Conservation (phyloP, 192 early-diverging fungal genomes). For the Coemansia asiatica region DNA sequence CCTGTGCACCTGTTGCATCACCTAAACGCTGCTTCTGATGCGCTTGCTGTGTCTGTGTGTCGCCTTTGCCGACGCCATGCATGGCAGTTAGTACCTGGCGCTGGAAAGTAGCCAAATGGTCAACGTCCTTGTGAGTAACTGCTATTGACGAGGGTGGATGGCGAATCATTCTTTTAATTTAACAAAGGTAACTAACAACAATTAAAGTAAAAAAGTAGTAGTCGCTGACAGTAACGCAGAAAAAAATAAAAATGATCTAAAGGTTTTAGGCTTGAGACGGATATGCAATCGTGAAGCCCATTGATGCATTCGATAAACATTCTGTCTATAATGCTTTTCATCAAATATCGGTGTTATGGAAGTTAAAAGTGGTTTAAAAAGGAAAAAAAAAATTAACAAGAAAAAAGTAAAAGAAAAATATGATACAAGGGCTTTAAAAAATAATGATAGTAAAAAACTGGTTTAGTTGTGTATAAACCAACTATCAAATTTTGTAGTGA, state of each 20-base stretch:
- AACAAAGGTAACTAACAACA: no score
- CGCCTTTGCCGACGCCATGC: slow-evolving; percentile 6
- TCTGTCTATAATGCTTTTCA: no score
- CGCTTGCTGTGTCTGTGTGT: neutral
- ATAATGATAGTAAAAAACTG: neutral
- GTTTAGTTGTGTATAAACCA: no score
- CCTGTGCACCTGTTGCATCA: neutral
- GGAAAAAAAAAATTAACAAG: neutral
- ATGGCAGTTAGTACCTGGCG: slow-evolving; percentile 32
- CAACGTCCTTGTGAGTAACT: slow-evolving; percentile 51
- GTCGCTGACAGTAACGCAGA: neutral
- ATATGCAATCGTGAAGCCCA: no score
- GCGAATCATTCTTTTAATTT: slow-evolving; percentile 29
- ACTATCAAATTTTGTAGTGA: no score
- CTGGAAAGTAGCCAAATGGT: slow-evolving; percentile 40
- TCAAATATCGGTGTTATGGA: no score
- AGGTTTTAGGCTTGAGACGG: neutral
- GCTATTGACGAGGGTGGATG: slow-evolving; percentile 37
- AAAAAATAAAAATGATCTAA: neutral
- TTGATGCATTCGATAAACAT: no score
- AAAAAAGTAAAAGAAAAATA: neutral
- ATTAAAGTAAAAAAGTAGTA: neutral
- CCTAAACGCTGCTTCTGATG: neutral
- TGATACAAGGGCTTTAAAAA: slow-evolving; percentile 9
- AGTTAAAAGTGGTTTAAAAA: neutral